phyloP scores from a whole-genome alignment of 108 stramenopile species.

The Pseudonitzschia multiseries region DNA sequence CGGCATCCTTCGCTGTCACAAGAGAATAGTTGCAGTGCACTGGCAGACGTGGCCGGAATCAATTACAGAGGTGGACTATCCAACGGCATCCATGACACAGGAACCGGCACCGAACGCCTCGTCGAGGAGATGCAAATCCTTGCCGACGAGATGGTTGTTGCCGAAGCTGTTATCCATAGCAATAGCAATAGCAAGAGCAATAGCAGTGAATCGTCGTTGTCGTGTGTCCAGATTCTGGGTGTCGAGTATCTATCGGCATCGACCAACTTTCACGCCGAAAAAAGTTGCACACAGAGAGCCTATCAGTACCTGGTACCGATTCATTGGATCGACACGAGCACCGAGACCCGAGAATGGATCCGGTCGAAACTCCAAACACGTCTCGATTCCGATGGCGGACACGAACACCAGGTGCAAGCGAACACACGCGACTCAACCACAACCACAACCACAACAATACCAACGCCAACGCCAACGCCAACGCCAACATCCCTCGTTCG shows the following conservation, averaged over 20 bases:
- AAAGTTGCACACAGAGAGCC: conserved; percentile 61
- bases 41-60: conserved; percentile 34
- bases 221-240: background rate
- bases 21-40: conserved; percentile 43
- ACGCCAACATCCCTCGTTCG: conserved; percentile 22
- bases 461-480: too few species aligned
- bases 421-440: background rate
- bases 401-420: background rate
- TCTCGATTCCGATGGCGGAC: too few species aligned
- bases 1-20: conserved; percentile 57
- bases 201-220: background rate
- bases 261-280: conserved; percentile 54
- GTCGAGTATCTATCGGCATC: background rate
- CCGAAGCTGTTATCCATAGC: too few species aligned
- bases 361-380: background rate
- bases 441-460: too few species aligned
- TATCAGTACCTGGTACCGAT: conserved; percentile 74
- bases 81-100: conserved; percentile 3
- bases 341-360: conserved; percentile 37
- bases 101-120: background rate
- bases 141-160: background rate
- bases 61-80: background rate
- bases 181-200: too few species aligned
- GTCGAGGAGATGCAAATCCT: background rate
- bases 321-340: conserved; percentile 51